Percentiles rank a stretch among this genome's conserved stretches.
phyloP scores from a whole-genome alignment of 2,329 filamentous ascomycete genomes.

The Aspergillus sojae region DNA sequence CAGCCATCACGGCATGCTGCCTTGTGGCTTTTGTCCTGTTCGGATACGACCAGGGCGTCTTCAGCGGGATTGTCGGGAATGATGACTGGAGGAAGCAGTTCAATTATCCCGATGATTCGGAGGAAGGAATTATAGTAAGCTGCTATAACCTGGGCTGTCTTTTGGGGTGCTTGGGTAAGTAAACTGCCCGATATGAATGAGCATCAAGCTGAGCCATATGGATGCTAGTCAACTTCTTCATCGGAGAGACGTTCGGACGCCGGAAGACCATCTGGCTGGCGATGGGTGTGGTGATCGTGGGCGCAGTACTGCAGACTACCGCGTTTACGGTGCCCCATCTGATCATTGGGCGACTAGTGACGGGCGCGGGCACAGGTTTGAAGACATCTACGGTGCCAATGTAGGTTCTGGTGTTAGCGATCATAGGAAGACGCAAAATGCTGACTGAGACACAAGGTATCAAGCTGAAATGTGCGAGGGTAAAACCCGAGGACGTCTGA shows the following conservation, averaged over 20 bases:
- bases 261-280: neutral
- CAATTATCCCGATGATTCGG: conserved; percentile 37
- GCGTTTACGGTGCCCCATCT: neutral
- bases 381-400: neutral
- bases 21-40: neutral
- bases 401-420: neutral
- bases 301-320: neutral
- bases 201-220: neutral
- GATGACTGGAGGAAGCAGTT: conserved; percentile 48
- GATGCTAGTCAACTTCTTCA: neutral
- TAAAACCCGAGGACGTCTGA: neutral
- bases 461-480: neutral
- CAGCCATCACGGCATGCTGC: neutral
- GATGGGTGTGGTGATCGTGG: neutral
- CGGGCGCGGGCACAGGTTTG: neutral
- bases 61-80: conserved; percentile 51
- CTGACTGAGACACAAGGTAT: neutral
- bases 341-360: neutral
- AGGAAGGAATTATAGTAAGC: conserved; percentile 47
- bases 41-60: conserved; percentile 55
- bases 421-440: neutral
- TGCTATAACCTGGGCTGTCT: conserved; percentile 50
- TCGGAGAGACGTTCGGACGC: neutral
- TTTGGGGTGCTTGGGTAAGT: conserved; percentile 31
- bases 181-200: neutral